Percentiles rank a stretch among this genome's conserved stretches.
Conservation (phyloP, 345 rosid species). For the Populus tremula region DNA sequence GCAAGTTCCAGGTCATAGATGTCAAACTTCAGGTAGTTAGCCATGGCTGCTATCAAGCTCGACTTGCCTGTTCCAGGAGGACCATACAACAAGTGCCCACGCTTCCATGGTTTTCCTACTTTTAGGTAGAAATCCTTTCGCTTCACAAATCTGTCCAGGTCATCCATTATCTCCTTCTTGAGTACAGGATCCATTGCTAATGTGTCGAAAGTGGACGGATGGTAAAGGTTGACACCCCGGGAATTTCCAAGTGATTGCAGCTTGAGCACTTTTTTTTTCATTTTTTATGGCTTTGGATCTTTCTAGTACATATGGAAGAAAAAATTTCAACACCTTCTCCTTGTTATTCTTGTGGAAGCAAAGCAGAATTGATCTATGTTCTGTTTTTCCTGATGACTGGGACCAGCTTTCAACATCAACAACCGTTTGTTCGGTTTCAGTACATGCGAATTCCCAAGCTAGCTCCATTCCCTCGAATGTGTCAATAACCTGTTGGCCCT, state of each 20-base stretch:
- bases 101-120: conserved; percentile 30
- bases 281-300: conserved; percentile 18
- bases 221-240: conserved; percentile 18
- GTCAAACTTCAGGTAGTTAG: conserved; percentile 23
- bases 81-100: conserved; percentile 27
- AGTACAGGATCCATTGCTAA: conserved; percentile 21
- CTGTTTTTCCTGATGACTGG: neutral
- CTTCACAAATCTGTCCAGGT: conserved; percentile 29
- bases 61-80: conserved; percentile 33
- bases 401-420: neutral
- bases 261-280: conserved; percentile 15
- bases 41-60: conserved; percentile 30
- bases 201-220: conserved; percentile 33
- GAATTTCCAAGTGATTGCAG: conserved; percentile 19
- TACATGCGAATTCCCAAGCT: conserved; percentile 15
- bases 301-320: conserved; percentile 14
- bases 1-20: conserved; percentile 22
- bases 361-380: conserved; percentile 7
- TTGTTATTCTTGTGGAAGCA: conserved; percentile 19
- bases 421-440: conserved; percentile 11
- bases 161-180: conserved; percentile 26
- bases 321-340: conserved; percentile 16
- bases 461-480: conserved; percentile 20
- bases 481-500: conserved; percentile 22
- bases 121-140: conserved; percentile 16